Evolutionary conservation across 1,284 basidiomycete genomes (phyloP), one percentile per base, ranked within the genome.

Genomic region (Pterula multifida): DNA sequence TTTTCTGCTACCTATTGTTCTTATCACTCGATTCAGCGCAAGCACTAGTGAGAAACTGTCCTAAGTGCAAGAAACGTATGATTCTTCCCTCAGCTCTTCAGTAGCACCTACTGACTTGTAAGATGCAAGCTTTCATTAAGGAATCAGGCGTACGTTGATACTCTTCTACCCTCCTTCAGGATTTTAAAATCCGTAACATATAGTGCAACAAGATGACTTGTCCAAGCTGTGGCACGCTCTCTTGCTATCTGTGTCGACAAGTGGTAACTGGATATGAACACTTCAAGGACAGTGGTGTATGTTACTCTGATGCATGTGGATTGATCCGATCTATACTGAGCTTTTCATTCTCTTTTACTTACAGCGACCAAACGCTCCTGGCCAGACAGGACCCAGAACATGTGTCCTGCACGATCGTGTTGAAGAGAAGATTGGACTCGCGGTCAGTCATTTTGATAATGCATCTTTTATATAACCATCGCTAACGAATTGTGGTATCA

Each of bases 191-290:
- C n/a, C n/a, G n/a, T n/a, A n/a, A n/a, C n/a, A n/a, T 47, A 17
- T 56, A 87, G 82, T 89, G 85, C 65, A 89, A 89, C 70, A 88
- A 87, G 61, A 87, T 88, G 79, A 73, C 68, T 12, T 91, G 88
- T 58, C 72, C 78, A 1, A 67, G 79, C 52, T 92, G 89, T 57
- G 53, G 50, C 2, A 80, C 85, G 0, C 36, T 84, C 23, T 87
- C 81, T 0, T 92, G 89, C 62, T 91, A 91, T 60, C 69, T 86
- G 15, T 92, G 89, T 60, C 75, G 85, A 19, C 59, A 83, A 57
- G 57, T 79, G 26, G 82, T 91, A 36, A 65, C 53, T 1, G 85
- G 87, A 0, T 92, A 92, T 59, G 79, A 85, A 0, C 90, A 93
- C 60, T 92, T 11, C 39, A 22, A n/a, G 17, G 39, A 42, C 21